Evolutionary conservation across 1,139 yeast species (phyloP), one percentile per base, ranked within the genome.

Genomic region (Candida buenavistaensis): DNA sequence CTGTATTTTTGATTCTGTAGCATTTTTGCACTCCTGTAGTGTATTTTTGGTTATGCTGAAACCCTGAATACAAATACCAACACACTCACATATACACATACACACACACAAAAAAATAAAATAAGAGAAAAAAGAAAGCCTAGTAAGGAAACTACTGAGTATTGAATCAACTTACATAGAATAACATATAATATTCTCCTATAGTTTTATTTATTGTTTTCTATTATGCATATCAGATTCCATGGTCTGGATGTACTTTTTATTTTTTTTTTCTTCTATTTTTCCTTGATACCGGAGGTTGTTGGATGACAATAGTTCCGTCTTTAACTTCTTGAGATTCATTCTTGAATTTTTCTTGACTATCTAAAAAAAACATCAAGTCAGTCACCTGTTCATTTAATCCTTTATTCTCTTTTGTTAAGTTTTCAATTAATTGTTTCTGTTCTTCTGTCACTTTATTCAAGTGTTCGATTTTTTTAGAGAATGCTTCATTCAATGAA

Each of bases 301-400:
- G 54, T 37, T 62, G 65, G 23, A 71, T 55, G 2, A 83, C 68
- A 0, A 85, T 63, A 2, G 81, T 76, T 0, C 95, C 95, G 42
- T 87, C 83, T 45, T 68, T 76, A 10, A 83, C 80, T 28, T 82
- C 90, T 12, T 82, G 83, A 2, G 79, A 72, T 15, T 86, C 83
- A 51, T 80, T 74, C 47, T 80, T 75, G 48, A 87, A 74, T 55
- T 81, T 84, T 38, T 80, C 84, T 51, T 76, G 85, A 3, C 85
- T 74, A 42, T 85, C 94, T 34, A 88, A 63, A 52, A 71, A 86
- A 45, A 86, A 83, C 96, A 88, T 85, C 39, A 89, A 58, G 54
- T 89, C 96, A 25, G 72, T 75, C 3, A 84, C 79, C 54, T 87
- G 94, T 24, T 84, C 94, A 32, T 71, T 57, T 30, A 87, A 59